Evolutionary conservation across 2,329 filamentous ascomycete genomes (phyloP).

Genomic region (Aspergillus clavatus): DNA sequence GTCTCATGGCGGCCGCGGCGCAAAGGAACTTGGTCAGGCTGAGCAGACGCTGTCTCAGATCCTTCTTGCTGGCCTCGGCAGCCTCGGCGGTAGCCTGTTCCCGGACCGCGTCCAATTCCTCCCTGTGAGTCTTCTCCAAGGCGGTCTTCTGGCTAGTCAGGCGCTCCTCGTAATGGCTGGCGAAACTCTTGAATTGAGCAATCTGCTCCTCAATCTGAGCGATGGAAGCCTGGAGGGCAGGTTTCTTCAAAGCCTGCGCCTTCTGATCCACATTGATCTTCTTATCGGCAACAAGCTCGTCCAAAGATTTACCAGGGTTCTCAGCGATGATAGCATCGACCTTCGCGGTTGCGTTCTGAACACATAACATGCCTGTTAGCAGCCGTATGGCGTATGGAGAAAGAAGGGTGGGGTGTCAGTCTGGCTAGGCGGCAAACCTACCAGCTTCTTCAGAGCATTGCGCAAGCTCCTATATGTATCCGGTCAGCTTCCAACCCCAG

Average conservation of each 20-base stretch:
- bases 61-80: slow-evolving; percentile 43
- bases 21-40: slow-evolving; percentile 58
- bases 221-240: slow-evolving; percentile 52
- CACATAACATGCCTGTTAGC: slow-evolving; percentile 20
- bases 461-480: slow-evolving; percentile 66
- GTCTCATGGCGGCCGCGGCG: slow-evolving; percentile 57
- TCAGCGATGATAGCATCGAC: slow-evolving; percentile 57
- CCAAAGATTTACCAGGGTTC: slow-evolving; percentile 55
- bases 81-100: slow-evolving; percentile 49
- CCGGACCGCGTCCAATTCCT: slow-evolving; percentile 51
- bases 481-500: slow-evolving; percentile 14
- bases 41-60: slow-evolving; percentile 52
- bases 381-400: slow-evolving; percentile 3
- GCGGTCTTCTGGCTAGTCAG: slow-evolving; percentile 53
- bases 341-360: slow-evolving; percentile 54
- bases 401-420: neutral
- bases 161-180: slow-evolving; percentile 54
- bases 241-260: slow-evolving; percentile 59
- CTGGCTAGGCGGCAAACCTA: slow-evolving; percentile 46
- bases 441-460: slow-evolving; percentile 90
- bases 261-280: slow-evolving; percentile 64
- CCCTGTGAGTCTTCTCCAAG: slow-evolving; percentile 51
- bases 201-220: slow-evolving; percentile 58
- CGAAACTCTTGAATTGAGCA: slow-evolving; percentile 56
- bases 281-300: slow-evolving; percentile 58